Evolutionary conservation across 2,329 filamentous ascomycete species (phyloP).

Genomic region (Plenodomus lindquistii): DNA sequence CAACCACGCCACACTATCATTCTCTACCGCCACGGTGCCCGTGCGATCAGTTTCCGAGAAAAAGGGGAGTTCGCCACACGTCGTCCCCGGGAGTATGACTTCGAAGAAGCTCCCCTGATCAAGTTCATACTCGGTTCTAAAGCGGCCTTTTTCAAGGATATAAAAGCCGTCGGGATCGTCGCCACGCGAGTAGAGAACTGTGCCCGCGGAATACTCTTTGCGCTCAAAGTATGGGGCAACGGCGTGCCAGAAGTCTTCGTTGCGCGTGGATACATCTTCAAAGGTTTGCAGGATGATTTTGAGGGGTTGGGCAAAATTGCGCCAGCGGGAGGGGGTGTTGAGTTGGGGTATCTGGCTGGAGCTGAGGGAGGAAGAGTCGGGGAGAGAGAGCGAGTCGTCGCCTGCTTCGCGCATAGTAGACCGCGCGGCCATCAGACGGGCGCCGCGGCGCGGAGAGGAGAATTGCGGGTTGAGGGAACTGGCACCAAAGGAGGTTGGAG

Average conservation of each 20-base stretch:
- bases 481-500: slow-evolving; percentile 28
- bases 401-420: slow-evolving; percentile 67
- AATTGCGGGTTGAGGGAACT: slow-evolving; percentile 57
- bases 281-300: slow-evolving; percentile 95
- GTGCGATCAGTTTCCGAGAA: slow-evolving; percentile 89
- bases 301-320: slow-evolving; percentile 85
- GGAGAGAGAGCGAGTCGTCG: slow-evolving; percentile 17
- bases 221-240: slow-evolving; percentile 75
- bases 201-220: slow-evolving; percentile 68
- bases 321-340: slow-evolving; percentile 65
- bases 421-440: slow-evolving; percentile 77
- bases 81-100: slow-evolving; percentile 90
- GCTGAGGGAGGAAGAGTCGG: slow-evolving; percentile 10
- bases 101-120: slow-evolving; percentile 89
- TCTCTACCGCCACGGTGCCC: slow-evolving; percentile 81
- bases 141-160: slow-evolving; percentile 83
- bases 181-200: slow-evolving; percentile 76
- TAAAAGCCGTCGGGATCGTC: slow-evolving; percentile 82
- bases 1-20: slow-evolving; percentile 80
- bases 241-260: slow-evolving; percentile 95
- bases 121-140: slow-evolving; percentile 86
- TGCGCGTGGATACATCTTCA: slow-evolving; percentile 79
- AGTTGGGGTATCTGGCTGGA: slow-evolving; percentile 9
- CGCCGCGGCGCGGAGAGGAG: slow-evolving; percentile 78
- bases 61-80: slow-evolving; percentile 94